Evolutionary conservation across 2,329 filamentous ascomycete genomes (phyloP), one percentile per base, ranked within the genome.

Genomic region (Bipolaris zeicola): DNA sequence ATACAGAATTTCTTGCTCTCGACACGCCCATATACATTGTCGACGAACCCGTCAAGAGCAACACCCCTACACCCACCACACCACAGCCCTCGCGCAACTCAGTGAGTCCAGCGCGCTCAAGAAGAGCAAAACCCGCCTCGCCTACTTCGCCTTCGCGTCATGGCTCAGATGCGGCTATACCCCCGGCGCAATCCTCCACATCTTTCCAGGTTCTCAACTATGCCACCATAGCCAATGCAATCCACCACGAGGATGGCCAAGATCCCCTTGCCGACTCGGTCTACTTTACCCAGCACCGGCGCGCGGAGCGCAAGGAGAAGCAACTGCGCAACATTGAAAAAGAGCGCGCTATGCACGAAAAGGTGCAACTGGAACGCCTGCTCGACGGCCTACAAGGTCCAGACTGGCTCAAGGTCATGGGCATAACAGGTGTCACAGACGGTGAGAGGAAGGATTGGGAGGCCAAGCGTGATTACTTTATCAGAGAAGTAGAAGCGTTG

Each of bases 361-460:
- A 88, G 64, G 81, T 84, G 44, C 84, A 88, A 64, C 76, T 89
- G n/a, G 86, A 89, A 59, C 80, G 85, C 6, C 77, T 89, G 14
- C 82, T 97, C 6, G 92, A 95, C 51, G 92, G 92, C 16, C 83
- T 99, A 1, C 89, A 92, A 72, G 91, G 94, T 2, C 91, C 90
- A 55, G 95, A 98, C 76, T 99, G 95, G 95, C 81, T 97, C 54
- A 88, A 90, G 59, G 85, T 93, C 3, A 92, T 99, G 87, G 95
- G 94, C 24, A 89, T 98, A 33, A 94, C 87, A 62, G 91, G 85
- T 36, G 79, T 96, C 36, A 96, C 92, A 0, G 93, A 97, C 70
- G 87, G 87, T 20, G 91, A 91, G 69, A 94, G 91, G 77, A 95
- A 90, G 74, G 85, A 89, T 28, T 97, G 92, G 75, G 92, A 96